These are phyloP conservation scores for Sequoia sempervirens DNA, from an alignment of 75 land plant species.

Conservation along the genomic window DNA sequence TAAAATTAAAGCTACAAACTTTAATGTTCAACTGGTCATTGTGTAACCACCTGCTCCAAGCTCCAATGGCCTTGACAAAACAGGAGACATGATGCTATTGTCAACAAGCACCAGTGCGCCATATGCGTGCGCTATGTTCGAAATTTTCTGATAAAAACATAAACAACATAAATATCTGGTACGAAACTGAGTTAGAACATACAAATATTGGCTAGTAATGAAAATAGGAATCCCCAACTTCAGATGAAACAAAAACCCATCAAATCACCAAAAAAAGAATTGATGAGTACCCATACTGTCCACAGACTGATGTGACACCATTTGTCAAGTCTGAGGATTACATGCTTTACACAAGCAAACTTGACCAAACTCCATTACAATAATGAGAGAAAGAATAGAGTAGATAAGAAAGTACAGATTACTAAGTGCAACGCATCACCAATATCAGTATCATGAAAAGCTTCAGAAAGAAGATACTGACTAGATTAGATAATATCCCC, in stretches of 20 bases:
- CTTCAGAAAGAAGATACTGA: not conserved
- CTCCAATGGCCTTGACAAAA: slow-evolving; percentile 79
- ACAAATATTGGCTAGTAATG: not conserved
- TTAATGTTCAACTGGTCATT: not conserved
- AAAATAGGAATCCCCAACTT: not conserved
- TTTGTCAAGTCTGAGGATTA: not conserved
- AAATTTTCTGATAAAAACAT: slow-evolving; percentile 57
- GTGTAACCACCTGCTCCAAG: slow-evolving; percentile 88
- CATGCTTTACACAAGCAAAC: not conserved
- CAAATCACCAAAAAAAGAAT: not conserved
- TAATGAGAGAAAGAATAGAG: not conserved
- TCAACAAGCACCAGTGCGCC: slow-evolving; percentile 94
- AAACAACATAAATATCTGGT: not conserved
- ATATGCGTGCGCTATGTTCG: slow-evolving; percentile 71
- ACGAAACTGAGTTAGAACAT: not conserved
- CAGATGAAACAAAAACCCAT: not conserved
- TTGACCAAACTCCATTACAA: not conserved
- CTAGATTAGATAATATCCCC: too few relatives aligned
- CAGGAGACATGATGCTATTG: slow-evolving; percentile 98
- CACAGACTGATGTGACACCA: not conserved
- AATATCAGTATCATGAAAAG: not conserved
- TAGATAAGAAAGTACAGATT: not conserved
- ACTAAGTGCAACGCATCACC: not conserved
- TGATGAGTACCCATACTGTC: not conserved
- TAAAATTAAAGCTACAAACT: not conserved